Percentiles rank a stretch among this genome's conserved stretches.
These are phyloP conservation scores for Botrytis squamosa DNA, from an alignment of 2,329 filamentous ascomycete genomes.

Conservation along the genomic window DNA sequence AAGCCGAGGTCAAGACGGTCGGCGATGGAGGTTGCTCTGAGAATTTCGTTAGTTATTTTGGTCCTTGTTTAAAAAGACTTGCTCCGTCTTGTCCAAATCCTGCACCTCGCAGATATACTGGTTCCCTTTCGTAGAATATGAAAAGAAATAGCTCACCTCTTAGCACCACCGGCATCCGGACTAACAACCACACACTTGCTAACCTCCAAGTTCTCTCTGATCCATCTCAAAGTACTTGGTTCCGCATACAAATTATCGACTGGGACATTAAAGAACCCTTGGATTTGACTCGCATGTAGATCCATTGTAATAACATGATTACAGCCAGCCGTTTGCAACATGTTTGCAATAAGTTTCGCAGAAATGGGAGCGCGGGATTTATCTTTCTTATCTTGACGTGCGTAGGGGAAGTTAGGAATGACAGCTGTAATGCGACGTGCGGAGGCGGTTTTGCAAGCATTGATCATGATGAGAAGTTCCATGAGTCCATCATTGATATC, in stretches of 20 bases:
- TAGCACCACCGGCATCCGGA: conserved; percentile 91
- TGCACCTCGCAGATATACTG: not conserved
- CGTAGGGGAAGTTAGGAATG: conserved; percentile 94
- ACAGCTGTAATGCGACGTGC: conserved; percentile 93
- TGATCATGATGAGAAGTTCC: conserved; percentile 98
- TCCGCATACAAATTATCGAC: conserved; percentile 86
- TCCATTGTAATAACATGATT: conserved; percentile 96
- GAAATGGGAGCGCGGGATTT: conserved; percentile 94
- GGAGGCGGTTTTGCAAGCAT: conserved; percentile 82
- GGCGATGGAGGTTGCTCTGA: conserved; percentile 82
- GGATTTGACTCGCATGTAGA: conserved; percentile 88
- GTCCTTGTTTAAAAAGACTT: not conserved
- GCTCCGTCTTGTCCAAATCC: not conserved
- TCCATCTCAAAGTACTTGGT: conserved; percentile 88
- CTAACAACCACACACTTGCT: conserved; percentile 90
- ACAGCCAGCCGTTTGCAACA: conserved; percentile 92
- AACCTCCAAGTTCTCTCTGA: conserved; percentile 78
- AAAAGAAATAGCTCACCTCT: conserved; percentile 55
- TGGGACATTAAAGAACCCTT: conserved; percentile 88
- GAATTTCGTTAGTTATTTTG: not conserved
- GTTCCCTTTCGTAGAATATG: not conserved
- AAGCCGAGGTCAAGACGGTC: conserved; percentile 88
- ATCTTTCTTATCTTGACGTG: conserved; percentile 97
- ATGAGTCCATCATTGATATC: conserved; percentile 98
- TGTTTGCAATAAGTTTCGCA: conserved; percentile 93